These are phyloP conservation scores for Boechera divaricarpa DNA, from an alignment of 345 rosid genomes.

Conservation along the genomic window DNA sequence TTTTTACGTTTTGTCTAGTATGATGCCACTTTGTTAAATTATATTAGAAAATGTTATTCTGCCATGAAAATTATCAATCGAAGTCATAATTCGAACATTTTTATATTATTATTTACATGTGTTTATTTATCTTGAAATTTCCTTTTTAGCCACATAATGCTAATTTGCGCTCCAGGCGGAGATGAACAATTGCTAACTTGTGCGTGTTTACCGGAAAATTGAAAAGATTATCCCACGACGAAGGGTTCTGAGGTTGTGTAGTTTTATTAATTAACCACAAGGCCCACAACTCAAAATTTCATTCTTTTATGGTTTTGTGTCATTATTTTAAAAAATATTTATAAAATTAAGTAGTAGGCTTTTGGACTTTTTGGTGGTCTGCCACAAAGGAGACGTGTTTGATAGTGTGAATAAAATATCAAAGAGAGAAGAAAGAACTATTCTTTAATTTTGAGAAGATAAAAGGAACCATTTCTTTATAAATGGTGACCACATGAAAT, in stretches of 20 bases:
- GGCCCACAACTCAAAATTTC: not conserved
- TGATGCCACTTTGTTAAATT: no score
- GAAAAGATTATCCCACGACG: constrained; percentile 1
- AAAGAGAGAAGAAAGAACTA: constrained; percentile 25
- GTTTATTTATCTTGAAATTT: not conserved
- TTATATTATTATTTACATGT: not conserved
- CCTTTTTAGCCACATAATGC: not conserved
- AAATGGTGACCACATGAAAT: constrained; percentile 38
- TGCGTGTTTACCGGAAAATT: not conserved
- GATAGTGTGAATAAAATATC: constrained; percentile 40
- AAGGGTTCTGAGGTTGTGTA: not conserved
- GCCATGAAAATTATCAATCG: no score
- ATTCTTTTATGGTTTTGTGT: not conserved
- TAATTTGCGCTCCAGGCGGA: not conserved
- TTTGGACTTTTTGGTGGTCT: constrained; percentile 45
- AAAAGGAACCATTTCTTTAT: constrained; percentile 28
- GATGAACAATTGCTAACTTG: not conserved
- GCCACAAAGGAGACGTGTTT: constrained; percentile 46
- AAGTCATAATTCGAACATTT: not conserved
- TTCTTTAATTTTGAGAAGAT: constrained; percentile 17
- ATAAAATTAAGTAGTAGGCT: constrained; percentile 6
- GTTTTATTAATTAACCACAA: not conserved
- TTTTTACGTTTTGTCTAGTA: no score
- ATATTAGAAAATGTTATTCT: no score
- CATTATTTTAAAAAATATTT: not conserved